A percentile compares a stretch with the other conserved stretches of the same genome.
Conservation (phyloP, 441 rosid genomes). For the Cnidoscolus chayamansa region DNA sequence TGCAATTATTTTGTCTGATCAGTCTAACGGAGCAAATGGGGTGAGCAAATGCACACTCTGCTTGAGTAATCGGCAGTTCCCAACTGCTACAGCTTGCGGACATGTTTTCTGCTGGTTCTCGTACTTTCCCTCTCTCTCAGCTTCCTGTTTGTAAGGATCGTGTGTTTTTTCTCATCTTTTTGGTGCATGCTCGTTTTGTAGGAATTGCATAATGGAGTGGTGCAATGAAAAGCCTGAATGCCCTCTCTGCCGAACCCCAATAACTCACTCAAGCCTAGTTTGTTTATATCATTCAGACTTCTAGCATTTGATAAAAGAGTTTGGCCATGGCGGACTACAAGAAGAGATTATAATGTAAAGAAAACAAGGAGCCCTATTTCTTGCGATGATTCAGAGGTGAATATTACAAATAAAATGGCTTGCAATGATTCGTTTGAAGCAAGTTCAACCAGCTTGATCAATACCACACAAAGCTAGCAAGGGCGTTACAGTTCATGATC, state of each 20-base stretch:
- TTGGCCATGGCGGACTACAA: neutral
- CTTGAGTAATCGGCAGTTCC: slow-evolving; percentile 73
- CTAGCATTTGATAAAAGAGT: slow-evolving; percentile 27
- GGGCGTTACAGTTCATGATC: no score
- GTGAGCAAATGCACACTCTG: slow-evolving; percentile 84
- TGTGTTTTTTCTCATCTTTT: neutral
- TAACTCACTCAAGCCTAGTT: slow-evolving; percentile 80
- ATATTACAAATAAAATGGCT: neutral
- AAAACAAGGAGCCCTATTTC: slow-evolving; percentile 1
- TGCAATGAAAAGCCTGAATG: slow-evolving; percentile 97
- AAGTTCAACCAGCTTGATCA: neutral
- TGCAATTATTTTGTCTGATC: slow-evolving; percentile 13
- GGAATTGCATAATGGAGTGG: slow-evolving; percentile 97
- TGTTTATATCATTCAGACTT: slow-evolving; percentile 85
- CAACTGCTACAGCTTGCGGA: slow-evolving; percentile 89
- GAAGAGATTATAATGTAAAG: slow-evolving; percentile 8
- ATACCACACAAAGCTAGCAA: neutral
- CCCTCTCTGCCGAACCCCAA: slow-evolving; percentile 84
- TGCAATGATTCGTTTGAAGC: no score
- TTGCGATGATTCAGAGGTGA: slow-evolving; percentile 10
- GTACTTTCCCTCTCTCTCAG: neutral
- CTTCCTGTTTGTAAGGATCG: neutral
- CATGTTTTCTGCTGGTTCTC: slow-evolving; percentile 92
- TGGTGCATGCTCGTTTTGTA: slow-evolving; percentile 18
- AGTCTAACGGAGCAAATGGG: slow-evolving; percentile 32